Evolutionary conservation across 148 eudicot species (phyloP), one percentile per base, ranked within the genome.

Genomic region (Spergularia marina): DNA sequence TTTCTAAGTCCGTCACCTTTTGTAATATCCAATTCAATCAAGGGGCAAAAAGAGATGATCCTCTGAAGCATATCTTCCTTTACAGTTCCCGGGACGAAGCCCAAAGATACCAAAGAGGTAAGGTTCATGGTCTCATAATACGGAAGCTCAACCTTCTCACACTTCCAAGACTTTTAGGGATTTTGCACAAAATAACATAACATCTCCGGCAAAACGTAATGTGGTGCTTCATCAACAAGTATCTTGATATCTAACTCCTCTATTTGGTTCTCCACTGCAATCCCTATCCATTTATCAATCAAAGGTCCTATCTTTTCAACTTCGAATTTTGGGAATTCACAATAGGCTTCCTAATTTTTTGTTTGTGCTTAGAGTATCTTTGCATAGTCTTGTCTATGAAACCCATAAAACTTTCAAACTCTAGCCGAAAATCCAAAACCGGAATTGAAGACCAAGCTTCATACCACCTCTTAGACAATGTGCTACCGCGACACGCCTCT

Each of bases 1-100:
- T 30, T 30, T 30, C 36, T 41, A 40, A 23, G 69, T 16, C 10
- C 40, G 53, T 21, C 18, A 13, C 14, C 7, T 65, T 65, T 1
- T 44, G 10, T 9, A 44, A 9, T 9, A 21, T 70, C 59, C 13
- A 70, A 53, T 23, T 70, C 59, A 70, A 53, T 34, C 73, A 53
- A 68, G 30, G 73, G 73, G 59, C 73, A 52, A 11, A 15, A 13
- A 53, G 59, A 70, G 12, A 53, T 25, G n/a, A 70, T 70, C 25
- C 60, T 15, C 14, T 70, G 59, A 70, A 70, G 59, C 59, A 70
- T 23, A 53, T 23, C 44, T 15, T 52, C 73, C 14, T 70, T 41
- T 70, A 53, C 9, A 70, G 1, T 14, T 21, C 5, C 6, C 18
- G 0, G 0, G 6, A 1, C 5, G 16, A 53, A 30, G 15, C 18